Evolutionary conservation across 2,329 filamentous ascomycete species (phyloP).

Genomic region (Fusarium napiforme): DNA sequence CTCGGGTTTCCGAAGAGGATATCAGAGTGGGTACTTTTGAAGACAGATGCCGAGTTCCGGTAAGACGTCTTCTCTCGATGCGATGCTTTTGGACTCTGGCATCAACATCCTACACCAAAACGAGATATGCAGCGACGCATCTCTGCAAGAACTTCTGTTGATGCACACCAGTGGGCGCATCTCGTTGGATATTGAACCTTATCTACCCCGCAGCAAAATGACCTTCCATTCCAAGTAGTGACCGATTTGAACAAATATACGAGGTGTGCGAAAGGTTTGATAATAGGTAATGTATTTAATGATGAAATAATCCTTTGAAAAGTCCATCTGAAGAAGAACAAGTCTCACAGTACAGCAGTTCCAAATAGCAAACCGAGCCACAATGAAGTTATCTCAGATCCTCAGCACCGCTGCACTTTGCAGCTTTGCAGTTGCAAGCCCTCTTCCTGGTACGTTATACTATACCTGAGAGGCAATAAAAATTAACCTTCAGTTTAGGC

Average conservation of each 20-base stretch:
- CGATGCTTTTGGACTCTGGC: not conserved
- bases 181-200: not conserved
- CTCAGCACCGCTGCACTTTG: not conserved
- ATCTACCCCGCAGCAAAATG: not conserved
- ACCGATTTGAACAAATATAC: not conserved
- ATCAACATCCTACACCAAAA: not conserved
- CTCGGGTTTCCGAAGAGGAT: not conserved
- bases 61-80: not conserved
- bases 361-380: not conserved
- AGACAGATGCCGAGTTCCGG: not conserved
- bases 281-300: not conserved
- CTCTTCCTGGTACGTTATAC: not conserved
- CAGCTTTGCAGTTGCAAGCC: not conserved
- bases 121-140: not conserved
- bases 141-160: not conserved
- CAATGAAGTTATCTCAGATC: not conserved
- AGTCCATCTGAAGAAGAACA: rapidly evolving
- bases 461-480: rapidly evolving
- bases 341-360: too few relatives aligned
- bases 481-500: not conserved
- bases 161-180: not conserved
- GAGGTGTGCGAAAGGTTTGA: rapidly evolving
- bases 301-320: rapidly evolving
- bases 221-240: not conserved
- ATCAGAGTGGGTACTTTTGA: not conserved